A percentile compares a stretch with the other conserved stretches of the same genome.
Evolutionary conservation across 805 yeast species (phyloP).

Genomic region (Debaryomyces maramus): DNA sequence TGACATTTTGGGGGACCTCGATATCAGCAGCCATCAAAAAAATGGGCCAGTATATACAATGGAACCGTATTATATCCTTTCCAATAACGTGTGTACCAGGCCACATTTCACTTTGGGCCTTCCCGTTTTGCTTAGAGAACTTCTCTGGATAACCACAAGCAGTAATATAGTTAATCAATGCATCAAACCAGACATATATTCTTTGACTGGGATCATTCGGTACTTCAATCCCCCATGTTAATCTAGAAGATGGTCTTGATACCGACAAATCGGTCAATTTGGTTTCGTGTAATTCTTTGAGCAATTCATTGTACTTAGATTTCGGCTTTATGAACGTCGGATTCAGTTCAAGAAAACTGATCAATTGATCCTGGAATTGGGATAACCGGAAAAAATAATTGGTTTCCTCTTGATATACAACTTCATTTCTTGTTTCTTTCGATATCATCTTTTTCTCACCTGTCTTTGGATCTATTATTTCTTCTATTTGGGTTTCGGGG

Average conservation of each 20-base stretch:
- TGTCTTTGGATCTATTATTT: constrained; percentile 19
- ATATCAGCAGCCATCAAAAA: constrained; percentile 81
- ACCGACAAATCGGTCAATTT: constrained; percentile 72
- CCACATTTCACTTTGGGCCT: constrained; percentile 38
- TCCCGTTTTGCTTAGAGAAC: constrained; percentile 6
- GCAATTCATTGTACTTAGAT: constrained; percentile 51
- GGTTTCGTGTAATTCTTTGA: constrained; percentile 53
- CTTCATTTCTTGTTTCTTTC: constrained; percentile 75
- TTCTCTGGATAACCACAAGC: constrained; percentile 53
- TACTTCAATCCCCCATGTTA: constrained; percentile 88
- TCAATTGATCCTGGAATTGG: constrained; percentile 53
- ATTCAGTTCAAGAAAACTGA: constrained; percentile 48
- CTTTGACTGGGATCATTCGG: constrained; percentile 77
- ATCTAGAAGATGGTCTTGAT: constrained; percentile 76
- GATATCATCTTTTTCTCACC: constrained; percentile 42
- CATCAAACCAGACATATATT: constrained; percentile 97
- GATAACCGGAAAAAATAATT: constrained; percentile 85
- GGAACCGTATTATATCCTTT: constrained; percentile 87
- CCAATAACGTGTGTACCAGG: constrained; percentile 85
- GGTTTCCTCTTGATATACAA: constrained; percentile 70
- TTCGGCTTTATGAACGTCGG: constrained; percentile 68
- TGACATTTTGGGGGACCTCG: constrained; percentile 66
- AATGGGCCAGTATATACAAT: constrained; percentile 92
- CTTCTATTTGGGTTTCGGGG: constrained; percentile 72
- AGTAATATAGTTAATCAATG: constrained; percentile 81